Base-by-base conservation (phyloP, 2,329 filamentous ascomycete genomes). In the Rutstroemia sp. region DNA sequence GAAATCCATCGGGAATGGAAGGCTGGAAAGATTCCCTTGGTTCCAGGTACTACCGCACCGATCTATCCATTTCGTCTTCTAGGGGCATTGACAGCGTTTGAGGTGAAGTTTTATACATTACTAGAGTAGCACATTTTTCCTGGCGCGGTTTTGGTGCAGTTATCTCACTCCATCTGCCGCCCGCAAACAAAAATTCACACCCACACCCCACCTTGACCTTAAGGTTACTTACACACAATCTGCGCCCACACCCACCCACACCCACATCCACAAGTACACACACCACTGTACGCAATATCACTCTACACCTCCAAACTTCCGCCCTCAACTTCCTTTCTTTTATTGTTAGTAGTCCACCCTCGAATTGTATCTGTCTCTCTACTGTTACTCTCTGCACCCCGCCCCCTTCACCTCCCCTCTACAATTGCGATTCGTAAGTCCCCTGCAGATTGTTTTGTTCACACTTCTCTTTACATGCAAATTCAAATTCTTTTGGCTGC, bases 341-440 rank as follows among this genome's bases (percentile, higher is more conserved):
- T 21, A 38, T 48, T 44, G 48, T 48, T 54, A 27, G 51, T 54
- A 47, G 47, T 45, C 39, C 51, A 39, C 8, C 25, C 30, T 40
- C 14, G 48, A 45, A 19, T 53, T 47, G 34, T 47, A 53, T 45
- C 40, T 36, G 27, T 16, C 12, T 2, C 25, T 47, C 25, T 27
- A 16, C 25, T 47, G 7, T 30, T 16, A 38, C 23, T 25, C 21
- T 36, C 4, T 44, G 8, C 9, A 4, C 2, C 6, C 16, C 39
- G 8, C 39, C 17, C 17, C 7, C 36, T 14, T 51, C 38, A 12
- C 23, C 27, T 34, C 12, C 23, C 17, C 17, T 48, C 17, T 23
- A 55, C 8, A 42, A 50, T 44, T 50, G 52, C 46, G 36, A 36
- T 55, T 55, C 10, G 52, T 55, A 50, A 50, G 52, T 55, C 21